A percentile compares a stretch with the other conserved stretches of the same genome.
These are phyloP conservation scores for Clarireedia homoeocarpa DNA, from an alignment of 2,329 filamentous ascomycete species.

Conservation along the genomic window DNA sequence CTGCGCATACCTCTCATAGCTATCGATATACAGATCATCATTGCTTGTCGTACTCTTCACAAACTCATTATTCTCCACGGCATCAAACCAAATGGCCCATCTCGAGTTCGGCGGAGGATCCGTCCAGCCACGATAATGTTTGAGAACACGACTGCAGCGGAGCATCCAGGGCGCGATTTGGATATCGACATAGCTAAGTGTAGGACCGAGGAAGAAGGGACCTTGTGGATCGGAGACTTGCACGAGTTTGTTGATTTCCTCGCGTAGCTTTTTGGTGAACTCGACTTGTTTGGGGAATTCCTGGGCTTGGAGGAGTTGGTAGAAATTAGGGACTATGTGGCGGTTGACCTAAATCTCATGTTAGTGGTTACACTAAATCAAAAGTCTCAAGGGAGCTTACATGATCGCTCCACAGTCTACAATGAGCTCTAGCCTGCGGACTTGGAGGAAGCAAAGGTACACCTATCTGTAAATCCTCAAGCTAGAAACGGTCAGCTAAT, in stretches of 20 bases:
- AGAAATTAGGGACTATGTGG: conserved; percentile 69
- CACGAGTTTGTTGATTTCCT: conserved; percentile 47
- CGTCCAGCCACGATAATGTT: conserved; percentile 33
- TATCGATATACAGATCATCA: conserved; percentile 56
- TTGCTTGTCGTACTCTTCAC: conserved; percentile 32
- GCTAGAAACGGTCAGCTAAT: conserved; percentile 33
- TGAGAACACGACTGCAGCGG: conserved; percentile 31
- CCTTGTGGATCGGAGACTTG: conserved; percentile 29
- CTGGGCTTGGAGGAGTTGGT: conserved; percentile 60
- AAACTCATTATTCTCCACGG: conserved; percentile 31
- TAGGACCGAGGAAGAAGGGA: conserved; percentile 30
- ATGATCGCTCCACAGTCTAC: conserved; percentile 74
- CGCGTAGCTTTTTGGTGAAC: conserved; percentile 53
- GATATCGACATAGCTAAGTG: conserved; percentile 33
- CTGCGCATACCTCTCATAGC: conserved; percentile 60
- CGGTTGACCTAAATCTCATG: conserved; percentile 54
- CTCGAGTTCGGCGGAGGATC: conserved; percentile 30
- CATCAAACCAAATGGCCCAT: conserved; percentile 32
- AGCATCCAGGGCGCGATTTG: conserved; percentile 35
- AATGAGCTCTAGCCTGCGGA: conserved; percentile 62
- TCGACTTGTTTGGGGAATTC: conserved; percentile 49
- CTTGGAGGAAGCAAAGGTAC: conserved; percentile 55
- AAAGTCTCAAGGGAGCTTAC: conserved; percentile 36
- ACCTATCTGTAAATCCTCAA: conserved; percentile 63
- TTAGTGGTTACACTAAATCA: background rate